Evolutionary conservation across 192 early-diverging fungal genomes (phyloP).

Genomic region (Backusella tarrabulga): DNA sequence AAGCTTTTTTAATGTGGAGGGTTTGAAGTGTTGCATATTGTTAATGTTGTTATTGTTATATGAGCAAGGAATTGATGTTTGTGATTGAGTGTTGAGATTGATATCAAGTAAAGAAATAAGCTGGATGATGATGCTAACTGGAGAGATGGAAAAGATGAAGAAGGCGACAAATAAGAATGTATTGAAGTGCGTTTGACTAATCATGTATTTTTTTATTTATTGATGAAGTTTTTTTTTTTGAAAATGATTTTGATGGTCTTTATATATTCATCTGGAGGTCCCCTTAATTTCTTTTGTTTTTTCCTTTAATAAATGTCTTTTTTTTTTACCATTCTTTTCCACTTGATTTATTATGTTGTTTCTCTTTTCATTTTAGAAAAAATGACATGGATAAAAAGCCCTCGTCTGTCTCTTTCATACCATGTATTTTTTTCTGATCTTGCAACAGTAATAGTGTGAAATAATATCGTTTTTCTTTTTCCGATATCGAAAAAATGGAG

Average conservation of each 20-base stretch:
- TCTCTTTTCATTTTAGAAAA: not conserved
- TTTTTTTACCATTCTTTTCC: not conserved
- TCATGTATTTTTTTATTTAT: not conserved
- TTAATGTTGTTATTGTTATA: not conserved
- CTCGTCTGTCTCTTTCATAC: not conserved
- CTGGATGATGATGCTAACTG: not conserved
- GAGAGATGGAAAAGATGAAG: not conserved
- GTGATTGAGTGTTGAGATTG: not conserved
- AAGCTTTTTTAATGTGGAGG: not conserved
- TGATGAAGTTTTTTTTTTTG: not conserved
- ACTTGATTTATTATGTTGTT: not conserved
- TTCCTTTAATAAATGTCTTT: not conserved
- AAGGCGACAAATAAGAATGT: not conserved
- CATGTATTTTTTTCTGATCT: not conserved
- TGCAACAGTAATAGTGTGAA: not conserved
- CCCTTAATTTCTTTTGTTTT: not conserved
- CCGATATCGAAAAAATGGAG: not conserved
- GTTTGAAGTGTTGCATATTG: not conserved
- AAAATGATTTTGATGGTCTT: not conserved
- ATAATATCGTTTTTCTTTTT: not conserved
- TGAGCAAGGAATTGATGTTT: conserved; percentile 3
- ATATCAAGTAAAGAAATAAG: not conserved
- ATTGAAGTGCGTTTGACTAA: not conserved
- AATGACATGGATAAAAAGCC: not conserved
- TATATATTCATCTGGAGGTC: not conserved